Evolutionary conservation across 2,329 filamentous ascomycete species (phyloP).

Genomic region (Ophiostoma novo-ulmi): DNA sequence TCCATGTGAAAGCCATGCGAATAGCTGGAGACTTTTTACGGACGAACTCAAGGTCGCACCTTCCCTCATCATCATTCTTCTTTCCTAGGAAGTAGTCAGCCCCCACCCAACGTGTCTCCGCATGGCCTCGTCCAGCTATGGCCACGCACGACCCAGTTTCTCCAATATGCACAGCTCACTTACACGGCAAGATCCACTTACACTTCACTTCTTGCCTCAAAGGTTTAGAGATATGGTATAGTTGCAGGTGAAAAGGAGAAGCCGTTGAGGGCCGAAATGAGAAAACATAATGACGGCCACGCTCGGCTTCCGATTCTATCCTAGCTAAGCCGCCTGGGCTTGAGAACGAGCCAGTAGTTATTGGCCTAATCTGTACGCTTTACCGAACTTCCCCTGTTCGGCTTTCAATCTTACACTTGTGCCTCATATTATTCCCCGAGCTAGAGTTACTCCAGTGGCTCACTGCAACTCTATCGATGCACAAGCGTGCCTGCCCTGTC

Average conservation of each 20-base stretch:
- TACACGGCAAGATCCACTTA: constrained; percentile 11
- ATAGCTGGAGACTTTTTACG: neutral
- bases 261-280: neutral
- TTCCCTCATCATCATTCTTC: neutral
- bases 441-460: neutral
- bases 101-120: neutral
- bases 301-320: neutral
- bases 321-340: neutral
- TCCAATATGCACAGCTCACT: constrained; percentile 9
- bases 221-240: no score
- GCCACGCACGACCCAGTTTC: neutral
- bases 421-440: neutral
- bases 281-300: no score
- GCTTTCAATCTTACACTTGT: constrained; percentile 3
- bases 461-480: neutral
- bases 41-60: neutral
- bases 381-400: constrained; percentile 3
- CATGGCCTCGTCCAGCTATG: neutral
- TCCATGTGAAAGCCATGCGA: neutral
- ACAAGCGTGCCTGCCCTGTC: neutral
- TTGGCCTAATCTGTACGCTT: neutral
- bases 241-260: neutral
- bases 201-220: neutral
- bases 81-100: neutral
- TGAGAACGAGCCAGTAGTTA: neutral